Base-by-base conservation (phyloP, 305 asterid species). In the Ajuga reptans region DNA sequence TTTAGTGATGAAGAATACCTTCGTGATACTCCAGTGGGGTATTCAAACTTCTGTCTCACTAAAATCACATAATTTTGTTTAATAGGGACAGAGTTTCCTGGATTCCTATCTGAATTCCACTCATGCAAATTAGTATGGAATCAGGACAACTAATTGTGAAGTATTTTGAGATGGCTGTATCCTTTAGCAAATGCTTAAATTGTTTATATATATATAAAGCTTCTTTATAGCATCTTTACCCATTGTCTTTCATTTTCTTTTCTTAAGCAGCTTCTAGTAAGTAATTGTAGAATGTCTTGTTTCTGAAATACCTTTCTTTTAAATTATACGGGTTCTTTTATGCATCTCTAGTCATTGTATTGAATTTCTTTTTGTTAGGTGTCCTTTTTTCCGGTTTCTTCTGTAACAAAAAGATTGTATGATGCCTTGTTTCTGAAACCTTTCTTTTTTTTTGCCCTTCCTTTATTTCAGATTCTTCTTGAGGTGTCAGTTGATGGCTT, bases 391-490 rank as follows among this genome's bases (percentile, higher is more conserved):
- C 1, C 14, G 27, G 27, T 3, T 31, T 31, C 36, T 31, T 21
- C 2, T 21, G 27, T 1, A 31, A 36, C 9, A n/a, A 42, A 63
- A 64, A 36, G 53, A 66, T 51, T 64, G 16, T 43, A 27, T 5
- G 9, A 17, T 24, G 17, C 9, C n/a, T 52, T 64, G 66, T 51
- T 64, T 58, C 65, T 74, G 42, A 63, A 64, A 11, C 43, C 18
- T 6, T 60, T 29, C 53, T 69, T 65, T 31, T 72, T 37, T 60
- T 72, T 52, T 6, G n/a, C n/a, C n/a, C n/a, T 12, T 2, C 8
- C 29, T 27, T 9, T 29, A 9, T 27, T 66, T 83, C 75, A 92
- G 98, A 84, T 92, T 82, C 96, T 92, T 74, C 86, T 92, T 68
- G 96, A 92, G 84, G 85, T 86, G 80, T 83, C 79, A 65, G 69